Percentiles rank a stretch among this genome's conserved stretches.
Evolutionary conservation across 1,139 yeast genomes (phyloP).

Genomic region (Kodamaea ohmeri): DNA sequence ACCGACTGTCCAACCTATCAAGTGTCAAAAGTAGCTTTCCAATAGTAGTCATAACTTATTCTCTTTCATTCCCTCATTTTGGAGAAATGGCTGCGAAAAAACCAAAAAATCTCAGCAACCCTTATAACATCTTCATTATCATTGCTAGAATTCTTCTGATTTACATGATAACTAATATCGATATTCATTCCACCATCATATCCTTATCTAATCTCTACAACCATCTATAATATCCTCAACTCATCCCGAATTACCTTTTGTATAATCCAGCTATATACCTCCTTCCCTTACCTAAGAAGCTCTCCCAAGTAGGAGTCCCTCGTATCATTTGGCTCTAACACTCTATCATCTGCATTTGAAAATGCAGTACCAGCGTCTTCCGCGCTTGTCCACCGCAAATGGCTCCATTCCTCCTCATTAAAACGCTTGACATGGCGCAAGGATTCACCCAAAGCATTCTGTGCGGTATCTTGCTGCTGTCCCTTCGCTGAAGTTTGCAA

Average conservation of each 20-base stretch:
- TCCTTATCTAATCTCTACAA: not conserved
- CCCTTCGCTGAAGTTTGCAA: constrained; percentile 43
- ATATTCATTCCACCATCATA: not conserved
- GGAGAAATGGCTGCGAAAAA: not conserved
- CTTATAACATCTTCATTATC: too few relatives aligned
- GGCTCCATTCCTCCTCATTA: constrained; percentile 66
- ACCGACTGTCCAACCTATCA: too few relatives aligned
- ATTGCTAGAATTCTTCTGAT: not conserved
- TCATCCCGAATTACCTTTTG: too few relatives aligned
- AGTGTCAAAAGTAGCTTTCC: too few relatives aligned
- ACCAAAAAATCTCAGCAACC: too few relatives aligned
- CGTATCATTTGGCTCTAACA: constrained; percentile 27
- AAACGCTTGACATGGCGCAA: constrained; percentile 68
- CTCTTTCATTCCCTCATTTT: too few relatives aligned
- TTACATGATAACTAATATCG: not conserved
- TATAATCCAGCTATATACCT: not conserved
- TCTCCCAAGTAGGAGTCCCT: constrained; percentile 29
- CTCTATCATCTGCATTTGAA: constrained; percentile 20
- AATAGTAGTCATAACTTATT: too few relatives aligned
- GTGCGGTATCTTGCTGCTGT: constrained; percentile 71
- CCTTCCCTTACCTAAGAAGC: constrained; percentile 11
- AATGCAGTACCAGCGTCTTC: constrained; percentile 34
- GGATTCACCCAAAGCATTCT: constrained; percentile 72
- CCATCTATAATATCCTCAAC: not conserved
- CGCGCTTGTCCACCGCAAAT: constrained; percentile 49